Evolutionary conservation across 805 yeast genomes (phyloP), one percentile per base, ranked within the genome.

Genomic region (Cyberlindnera bimundalis): DNA sequence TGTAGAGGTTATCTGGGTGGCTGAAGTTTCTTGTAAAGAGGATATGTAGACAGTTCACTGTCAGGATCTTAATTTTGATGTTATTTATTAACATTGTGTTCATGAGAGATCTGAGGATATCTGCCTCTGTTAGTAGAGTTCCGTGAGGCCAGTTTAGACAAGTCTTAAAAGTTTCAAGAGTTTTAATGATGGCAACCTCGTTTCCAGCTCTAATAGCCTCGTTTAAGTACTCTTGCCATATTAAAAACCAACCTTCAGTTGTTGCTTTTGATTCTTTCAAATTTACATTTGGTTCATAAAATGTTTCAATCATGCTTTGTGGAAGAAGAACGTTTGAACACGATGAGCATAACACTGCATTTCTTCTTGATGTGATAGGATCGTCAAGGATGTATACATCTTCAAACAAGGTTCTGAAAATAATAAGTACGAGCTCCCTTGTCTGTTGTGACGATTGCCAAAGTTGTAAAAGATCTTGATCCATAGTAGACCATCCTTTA

Each of bases 71-170:
- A 35, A 91, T 76, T 48, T 76, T 75, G 31, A 81, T 76, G 52
- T 82, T 80, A 23, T 76, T 68, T 7, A 80, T 65, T 29, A 77
- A 63, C 38, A 87, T 66, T 24, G 86, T 73, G 43, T 63, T 64
- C 43, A 88, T 72, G 29, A 93, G 67, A 12, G 82, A 74, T 29
- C 73, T 70, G 51, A 88, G 70, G 8, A 88, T 72, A 37, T 85
- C 78, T 37, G 84, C 79, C 29, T 73, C 66, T 32, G 81, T 74
- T 39, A 91, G 73, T 1, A 90, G 79, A 13, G 76, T 69, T 2
- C 96, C 91, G 37, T 85, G 75, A 7, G 90, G 77, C 99, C 99
- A 93, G 53, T 85, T 89, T 45, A 93, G 71, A 52, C 96, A 85
- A 0, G 96, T 83, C 57, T 93, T 93, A 56, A 91, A 74, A 5